A percentile compares a stretch with the other conserved stretches of the same genome.
Evolutionary conservation across 2,329 filamentous ascomycete genomes (phyloP).

Genomic region (Calonectria pseudoturangicola): DNA sequence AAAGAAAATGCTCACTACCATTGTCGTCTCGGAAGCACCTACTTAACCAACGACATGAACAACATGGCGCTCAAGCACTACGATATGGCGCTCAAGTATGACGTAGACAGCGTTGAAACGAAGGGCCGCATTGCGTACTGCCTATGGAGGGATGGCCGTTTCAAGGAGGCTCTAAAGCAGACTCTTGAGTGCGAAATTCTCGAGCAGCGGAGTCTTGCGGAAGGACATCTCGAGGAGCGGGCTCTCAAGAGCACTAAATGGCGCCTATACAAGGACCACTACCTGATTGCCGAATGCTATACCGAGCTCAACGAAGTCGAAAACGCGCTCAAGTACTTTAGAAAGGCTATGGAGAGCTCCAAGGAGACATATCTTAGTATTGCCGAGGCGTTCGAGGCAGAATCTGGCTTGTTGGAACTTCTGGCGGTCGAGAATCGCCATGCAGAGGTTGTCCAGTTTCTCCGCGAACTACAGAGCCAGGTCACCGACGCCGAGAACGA

Average conservation of each 20-base stretch:
- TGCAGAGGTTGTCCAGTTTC: constrained; percentile 59
- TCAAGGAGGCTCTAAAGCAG: constrained; percentile 59
- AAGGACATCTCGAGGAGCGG: constrained; percentile 50
- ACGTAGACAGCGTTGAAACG: constrained; percentile 62
- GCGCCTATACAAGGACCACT: constrained; percentile 64
- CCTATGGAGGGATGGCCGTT: constrained; percentile 60
- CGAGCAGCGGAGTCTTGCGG: constrained; percentile 57
- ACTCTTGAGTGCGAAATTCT: constrained; percentile 61
- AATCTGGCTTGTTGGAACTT: constrained; percentile 61
- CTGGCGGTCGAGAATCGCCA: constrained; percentile 62
- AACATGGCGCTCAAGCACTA: constrained; percentile 60
- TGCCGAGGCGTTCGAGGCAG: constrained; percentile 61
- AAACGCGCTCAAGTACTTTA: constrained; percentile 60
- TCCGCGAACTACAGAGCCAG: constrained; percentile 58
- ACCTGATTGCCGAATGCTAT: constrained; percentile 62
- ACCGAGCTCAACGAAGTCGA: constrained; percentile 58
- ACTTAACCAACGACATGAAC: constrained; percentile 60
- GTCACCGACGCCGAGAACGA: constrained; percentile 50
- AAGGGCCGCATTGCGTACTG: constrained; percentile 65
- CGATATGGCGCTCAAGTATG: constrained; percentile 59
- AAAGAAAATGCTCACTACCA: constrained; percentile 61
- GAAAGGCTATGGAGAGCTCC: constrained; percentile 59
- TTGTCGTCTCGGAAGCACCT: constrained; percentile 63
- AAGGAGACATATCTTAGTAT: constrained; percentile 52
- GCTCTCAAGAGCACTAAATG: constrained; percentile 58